Conservation (phyloP, 306 rosid species). For the Acacia melanoxylon region DNA sequence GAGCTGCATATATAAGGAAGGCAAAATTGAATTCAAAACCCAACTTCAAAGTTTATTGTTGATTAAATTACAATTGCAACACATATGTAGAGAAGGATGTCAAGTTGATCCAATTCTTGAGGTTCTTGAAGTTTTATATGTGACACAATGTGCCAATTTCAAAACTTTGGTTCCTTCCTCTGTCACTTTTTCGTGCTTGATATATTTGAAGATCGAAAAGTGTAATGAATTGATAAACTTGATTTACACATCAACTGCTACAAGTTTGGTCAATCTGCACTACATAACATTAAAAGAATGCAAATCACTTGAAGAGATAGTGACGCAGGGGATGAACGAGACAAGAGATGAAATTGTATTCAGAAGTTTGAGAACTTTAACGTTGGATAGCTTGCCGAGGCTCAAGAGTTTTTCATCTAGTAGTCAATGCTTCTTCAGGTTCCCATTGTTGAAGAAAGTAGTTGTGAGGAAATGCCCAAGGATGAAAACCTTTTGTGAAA, state of each 20-base stretch:
- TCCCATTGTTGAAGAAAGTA: neutral
- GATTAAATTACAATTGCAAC: neutral
- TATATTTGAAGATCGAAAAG: neutral
- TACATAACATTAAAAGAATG: neutral
- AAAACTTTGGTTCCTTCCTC: neutral
- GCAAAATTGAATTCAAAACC: neutral
- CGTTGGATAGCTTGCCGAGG: neutral
- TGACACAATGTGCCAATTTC: neutral
- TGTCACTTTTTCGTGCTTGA: neutral
- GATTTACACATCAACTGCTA: neutral
- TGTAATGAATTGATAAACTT: neutral
- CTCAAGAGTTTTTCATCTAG: neutral
- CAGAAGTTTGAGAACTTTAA: neutral
- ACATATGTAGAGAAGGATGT: conserved; percentile 2
- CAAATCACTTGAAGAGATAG: neutral
- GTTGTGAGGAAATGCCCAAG: neutral
- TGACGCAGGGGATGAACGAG: neutral
- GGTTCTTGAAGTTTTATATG: neutral
- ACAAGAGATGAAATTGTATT: neutral
- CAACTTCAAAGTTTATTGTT: fast-evolving
- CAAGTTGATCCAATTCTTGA: neutral
- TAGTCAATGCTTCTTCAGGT: neutral
- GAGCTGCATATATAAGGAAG: neutral
- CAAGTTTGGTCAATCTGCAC: neutral
- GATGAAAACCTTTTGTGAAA: neutral